phyloP scores from a whole-genome alignment of 2,329 filamentous ascomycete species.

The Mycosphaerella arachidis region DNA sequence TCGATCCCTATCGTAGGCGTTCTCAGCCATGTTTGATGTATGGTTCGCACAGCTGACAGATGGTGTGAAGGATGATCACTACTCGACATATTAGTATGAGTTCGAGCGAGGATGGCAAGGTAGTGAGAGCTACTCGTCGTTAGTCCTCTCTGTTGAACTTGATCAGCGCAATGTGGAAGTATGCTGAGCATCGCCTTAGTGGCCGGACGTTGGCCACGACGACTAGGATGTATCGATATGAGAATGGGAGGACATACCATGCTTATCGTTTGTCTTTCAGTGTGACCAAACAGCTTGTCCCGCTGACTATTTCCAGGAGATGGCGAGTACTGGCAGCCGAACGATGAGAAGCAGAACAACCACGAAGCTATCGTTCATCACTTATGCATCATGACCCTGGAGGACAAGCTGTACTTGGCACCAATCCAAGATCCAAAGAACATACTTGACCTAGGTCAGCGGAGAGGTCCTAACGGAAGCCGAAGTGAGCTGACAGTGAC shows the following conservation, averaged over 20 bases:
- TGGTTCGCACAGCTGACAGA: slow-evolving; percentile 3
- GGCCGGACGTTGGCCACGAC: slow-evolving; percentile 37
- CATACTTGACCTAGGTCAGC: slow-evolving; percentile 43
- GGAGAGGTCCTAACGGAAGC: not conserved
- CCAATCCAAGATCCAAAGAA: slow-evolving; percentile 25
- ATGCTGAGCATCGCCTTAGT: slow-evolving; percentile 22
- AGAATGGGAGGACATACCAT: slow-evolving; percentile 36
- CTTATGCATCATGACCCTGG: slow-evolving; percentile 36
- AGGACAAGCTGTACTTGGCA: slow-evolving; percentile 30
- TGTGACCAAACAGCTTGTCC: not conserved
- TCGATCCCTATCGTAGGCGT: slow-evolving; percentile 20
- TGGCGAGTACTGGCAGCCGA: slow-evolving; percentile 37
- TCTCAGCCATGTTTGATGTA: slow-evolving; percentile 19
- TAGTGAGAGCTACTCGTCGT: slow-evolving; percentile 19
- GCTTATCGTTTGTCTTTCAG: slow-evolving; percentile 28
- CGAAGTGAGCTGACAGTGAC: not conserved
- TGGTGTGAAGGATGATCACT: slow-evolving; percentile 18
- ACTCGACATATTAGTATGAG: slow-evolving; percentile 13
- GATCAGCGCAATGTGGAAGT: not conserved
- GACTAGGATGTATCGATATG: slow-evolving; percentile 36
- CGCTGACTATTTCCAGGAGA: slow-evolving; percentile 21
- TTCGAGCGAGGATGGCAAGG: slow-evolving; percentile 9
- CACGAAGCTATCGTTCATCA: slow-evolving; percentile 36
- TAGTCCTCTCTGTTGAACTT: slow-evolving; percentile 3
- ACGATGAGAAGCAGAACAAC: slow-evolving; percentile 31